Conservation (phyloP, 202 grass and related monocot species). For the Saccharum hybrid region DNA sequence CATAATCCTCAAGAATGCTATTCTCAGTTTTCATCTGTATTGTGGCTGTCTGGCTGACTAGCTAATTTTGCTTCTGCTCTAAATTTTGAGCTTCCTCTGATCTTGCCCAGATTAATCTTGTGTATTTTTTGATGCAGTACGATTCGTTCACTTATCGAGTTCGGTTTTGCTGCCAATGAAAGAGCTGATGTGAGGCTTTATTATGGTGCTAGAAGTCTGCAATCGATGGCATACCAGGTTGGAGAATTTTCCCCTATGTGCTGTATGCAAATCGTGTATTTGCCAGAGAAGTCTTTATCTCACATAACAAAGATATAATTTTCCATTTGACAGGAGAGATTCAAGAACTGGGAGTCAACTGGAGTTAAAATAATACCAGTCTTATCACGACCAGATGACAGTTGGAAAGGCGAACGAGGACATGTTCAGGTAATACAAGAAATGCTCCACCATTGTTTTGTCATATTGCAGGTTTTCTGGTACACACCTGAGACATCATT, state of each 20-base stretch:
- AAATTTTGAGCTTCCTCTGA: background rate
- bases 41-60: background rate
- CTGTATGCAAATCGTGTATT: slow-evolving; percentile 23
- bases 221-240: slow-evolving; percentile 76
- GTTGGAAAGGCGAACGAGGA: slow-evolving; percentile 80
- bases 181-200: slow-evolving; percentile 92
- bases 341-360: slow-evolving; percentile 77
- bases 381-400: slow-evolving; percentile 74
- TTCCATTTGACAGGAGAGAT: slow-evolving; percentile 63
- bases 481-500: slow-evolving; percentile 2
- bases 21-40: slow-evolving; percentile 18
- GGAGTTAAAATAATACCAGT: slow-evolving; percentile 85
- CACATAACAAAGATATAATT: slow-evolving; percentile 5
- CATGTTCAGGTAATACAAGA: slow-evolving; percentile 69
- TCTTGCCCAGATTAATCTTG: slow-evolving; percentile 26
- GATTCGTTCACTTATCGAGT: slow-evolving; percentile 82
- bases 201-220: slow-evolving; percentile 82
- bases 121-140: slow-evolving; percentile 58
- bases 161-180: slow-evolving; percentile 69
- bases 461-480: slow-evolving; percentile 17
- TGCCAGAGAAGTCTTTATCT: background rate
- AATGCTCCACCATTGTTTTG: slow-evolving; percentile 23
- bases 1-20: background rate
- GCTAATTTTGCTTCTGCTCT: background rate
- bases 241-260: background rate